Evolutionary conservation across 441 rosid genomes (phyloP).

Genomic region (Mallotus japonicus): DNA sequence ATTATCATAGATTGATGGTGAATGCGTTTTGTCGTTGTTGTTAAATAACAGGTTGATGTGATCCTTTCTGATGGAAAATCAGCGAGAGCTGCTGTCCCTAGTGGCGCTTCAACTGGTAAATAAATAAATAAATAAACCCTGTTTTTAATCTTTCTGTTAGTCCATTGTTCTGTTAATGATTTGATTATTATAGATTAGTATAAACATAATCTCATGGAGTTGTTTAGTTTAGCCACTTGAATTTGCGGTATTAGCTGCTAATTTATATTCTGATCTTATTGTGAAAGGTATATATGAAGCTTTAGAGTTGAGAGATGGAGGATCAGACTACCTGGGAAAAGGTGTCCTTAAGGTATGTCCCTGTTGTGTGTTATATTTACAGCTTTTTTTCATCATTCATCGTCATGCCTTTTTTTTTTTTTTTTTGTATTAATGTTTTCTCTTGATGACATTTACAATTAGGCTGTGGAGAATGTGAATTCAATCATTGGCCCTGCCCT

Average conservation of each 20-base stretch:
- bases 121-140: neutral
- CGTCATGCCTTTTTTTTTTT: neutral
- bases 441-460: neutral
- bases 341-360: conserved; percentile 71
- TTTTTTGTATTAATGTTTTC: neutral
- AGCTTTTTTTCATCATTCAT: neutral
- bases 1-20: too few relatives aligned
- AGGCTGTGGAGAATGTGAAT: conserved; percentile 92
- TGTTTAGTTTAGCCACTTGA: neutral
- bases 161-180: neutral
- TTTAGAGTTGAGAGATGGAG: conserved; percentile 88
- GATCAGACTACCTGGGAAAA: conserved; percentile 89
- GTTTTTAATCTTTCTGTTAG: neutral
- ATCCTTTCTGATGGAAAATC: conserved; percentile 47
- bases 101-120: conserved; percentile 90
- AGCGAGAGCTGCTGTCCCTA: conserved; percentile 78
- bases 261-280: neutral
- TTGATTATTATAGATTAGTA: neutral
- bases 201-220: neutral
- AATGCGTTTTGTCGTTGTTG: neutral
- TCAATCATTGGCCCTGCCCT: conserved; percentile 77
- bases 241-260: neutral
- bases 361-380: neutral
- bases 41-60: conserved; percentile 51
- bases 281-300: conserved; percentile 82